These are phyloP conservation scores for Zymoseptoria pseudotritici DNA, from an alignment of 2,329 filamentous ascomycete genomes.

Conservation along the genomic window DNA sequence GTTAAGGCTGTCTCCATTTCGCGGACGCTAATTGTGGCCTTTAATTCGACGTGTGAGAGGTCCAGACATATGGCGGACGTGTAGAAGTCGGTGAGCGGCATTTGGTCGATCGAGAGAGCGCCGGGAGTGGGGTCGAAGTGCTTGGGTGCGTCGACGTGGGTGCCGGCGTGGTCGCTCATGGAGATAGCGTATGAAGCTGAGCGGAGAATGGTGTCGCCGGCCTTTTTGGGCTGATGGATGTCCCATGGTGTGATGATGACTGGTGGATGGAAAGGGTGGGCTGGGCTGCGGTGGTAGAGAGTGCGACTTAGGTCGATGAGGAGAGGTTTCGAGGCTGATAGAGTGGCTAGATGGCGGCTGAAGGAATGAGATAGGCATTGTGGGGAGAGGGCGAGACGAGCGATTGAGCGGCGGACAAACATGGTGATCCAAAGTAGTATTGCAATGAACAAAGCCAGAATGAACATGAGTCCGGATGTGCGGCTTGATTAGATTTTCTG, in stretches of 20 bases:
- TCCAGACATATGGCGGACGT: conserved; percentile 23
- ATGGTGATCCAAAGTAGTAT: no score
- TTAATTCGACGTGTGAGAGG: conserved; percentile 21
- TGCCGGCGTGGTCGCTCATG: conserved; percentile 25
- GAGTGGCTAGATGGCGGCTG: no score
- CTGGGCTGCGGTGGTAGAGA: conserved; percentile 22
- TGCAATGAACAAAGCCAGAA: no score
- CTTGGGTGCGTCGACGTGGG: conserved; percentile 25
- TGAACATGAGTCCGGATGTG: no score
- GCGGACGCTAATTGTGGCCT: conserved; percentile 15
- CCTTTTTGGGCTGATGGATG: conserved; percentile 23
- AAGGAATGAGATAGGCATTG: no score
- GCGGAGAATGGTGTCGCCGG: conserved; percentile 21
- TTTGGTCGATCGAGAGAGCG: conserved; percentile 21
- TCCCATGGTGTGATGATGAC: conserved; percentile 22
- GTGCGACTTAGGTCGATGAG: conserved; percentile 22
- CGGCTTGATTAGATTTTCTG: no score
- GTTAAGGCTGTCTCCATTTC: conserved; percentile 21
- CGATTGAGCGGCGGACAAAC: no score
- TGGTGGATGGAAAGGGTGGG: conserved; percentile 23
- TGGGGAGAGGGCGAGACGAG: no score
- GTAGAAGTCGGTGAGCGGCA: conserved; percentile 24
- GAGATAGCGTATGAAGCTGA: conserved; percentile 21
- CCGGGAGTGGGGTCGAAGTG: conserved; percentile 23
- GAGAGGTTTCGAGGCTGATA: conserved; percentile 11